Evolutionary conservation across 305 asterid genomes (phyloP).

Genomic region (Nicotiana rustica): DNA sequence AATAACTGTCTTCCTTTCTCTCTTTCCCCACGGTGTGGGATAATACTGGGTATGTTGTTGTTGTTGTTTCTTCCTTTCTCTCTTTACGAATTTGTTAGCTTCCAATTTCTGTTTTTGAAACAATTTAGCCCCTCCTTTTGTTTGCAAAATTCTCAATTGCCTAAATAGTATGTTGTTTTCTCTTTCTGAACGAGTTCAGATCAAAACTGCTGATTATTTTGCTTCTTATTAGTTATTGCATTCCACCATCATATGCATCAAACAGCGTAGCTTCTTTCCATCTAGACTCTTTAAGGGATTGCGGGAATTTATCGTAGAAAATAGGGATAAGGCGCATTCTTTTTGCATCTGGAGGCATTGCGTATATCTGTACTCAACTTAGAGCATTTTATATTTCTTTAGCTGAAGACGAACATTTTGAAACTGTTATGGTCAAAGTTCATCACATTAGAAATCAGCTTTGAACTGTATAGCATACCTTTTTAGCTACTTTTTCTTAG

Average conservation of each 20-base stretch:
- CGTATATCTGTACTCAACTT: conserved; percentile 14
- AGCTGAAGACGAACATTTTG: background rate
- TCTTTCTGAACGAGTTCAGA: background rate
- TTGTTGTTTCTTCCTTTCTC: background rate
- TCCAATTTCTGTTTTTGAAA: background rate
- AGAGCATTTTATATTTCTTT: conserved; percentile 21
- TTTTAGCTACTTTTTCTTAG: background rate
- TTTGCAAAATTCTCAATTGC: background rate
- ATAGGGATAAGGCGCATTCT: conserved; percentile 23
- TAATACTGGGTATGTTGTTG: no score
- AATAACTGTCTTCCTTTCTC: background rate
- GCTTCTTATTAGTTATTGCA: background rate
- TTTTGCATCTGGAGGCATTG: conserved; percentile 26
- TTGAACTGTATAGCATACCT: background rate
- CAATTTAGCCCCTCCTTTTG: background rate
- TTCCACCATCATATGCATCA: background rate
- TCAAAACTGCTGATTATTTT: background rate
- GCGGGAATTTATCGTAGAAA: conserved; percentile 22
- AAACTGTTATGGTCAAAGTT: conserved; percentile 1
- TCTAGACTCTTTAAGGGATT: conserved; percentile 27
- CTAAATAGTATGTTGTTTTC: background rate
- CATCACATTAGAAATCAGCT: conserved; percentile 2
- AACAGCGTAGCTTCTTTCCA: background rate
- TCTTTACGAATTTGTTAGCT: background rate
- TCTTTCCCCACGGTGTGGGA: background rate